These are phyloP conservation scores for Pelargonium cotyledonis DNA, from an alignment of 441 rosid species.

Conservation along the genomic window DNA sequence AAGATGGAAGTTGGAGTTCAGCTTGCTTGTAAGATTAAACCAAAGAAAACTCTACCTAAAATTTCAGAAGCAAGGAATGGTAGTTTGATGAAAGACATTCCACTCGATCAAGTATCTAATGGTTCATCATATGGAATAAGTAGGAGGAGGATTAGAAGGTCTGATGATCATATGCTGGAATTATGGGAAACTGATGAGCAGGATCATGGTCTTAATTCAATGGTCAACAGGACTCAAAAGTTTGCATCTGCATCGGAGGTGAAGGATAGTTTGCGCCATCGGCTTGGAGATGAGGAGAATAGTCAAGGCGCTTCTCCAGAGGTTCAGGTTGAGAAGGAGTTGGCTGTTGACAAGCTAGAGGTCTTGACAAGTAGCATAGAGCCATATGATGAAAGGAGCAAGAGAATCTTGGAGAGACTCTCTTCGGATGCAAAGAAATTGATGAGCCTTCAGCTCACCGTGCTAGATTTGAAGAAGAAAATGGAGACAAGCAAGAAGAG, in stretches of 20 bases:
- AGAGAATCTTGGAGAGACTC: conserved; percentile 62
- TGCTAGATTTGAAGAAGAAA: conserved; percentile 58
- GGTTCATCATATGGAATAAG: conserved; percentile 42
- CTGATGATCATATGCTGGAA: conserved; percentile 49
- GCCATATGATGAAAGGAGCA: conserved; percentile 31
- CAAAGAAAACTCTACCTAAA: conserved; percentile 30
- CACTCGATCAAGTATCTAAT: conserved; percentile 72
- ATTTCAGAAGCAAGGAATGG: conserved; percentile 35
- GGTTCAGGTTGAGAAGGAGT: conserved; percentile 41
- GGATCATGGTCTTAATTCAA: conserved; percentile 22
- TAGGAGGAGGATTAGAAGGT: conserved; percentile 28
- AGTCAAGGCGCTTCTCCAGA: conserved; percentile 34
- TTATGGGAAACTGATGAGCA: conserved; percentile 51
- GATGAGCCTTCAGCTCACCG: conserved; percentile 41
- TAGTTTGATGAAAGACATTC: conserved; percentile 75
- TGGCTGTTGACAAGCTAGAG: conserved; percentile 42
- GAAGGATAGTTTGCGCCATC: conserved; percentile 16
- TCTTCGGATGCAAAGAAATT: conserved; percentile 62
- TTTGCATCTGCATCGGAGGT: conserved; percentile 15
- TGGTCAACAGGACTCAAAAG: conserved; percentile 25
- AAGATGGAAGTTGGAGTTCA: conserved; percentile 30
- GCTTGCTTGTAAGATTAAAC: conserved; percentile 28
- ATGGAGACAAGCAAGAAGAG: conserved; percentile 45
- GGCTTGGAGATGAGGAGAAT: conserved; percentile 23
- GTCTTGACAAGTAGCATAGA: conserved; percentile 34